Percentiles rank a stretch among this genome's conserved stretches.
These are phyloP conservation scores for Phytophthora megakarya DNA, from an alignment of 352 stramenopile species.

Conservation along the genomic window DNA sequence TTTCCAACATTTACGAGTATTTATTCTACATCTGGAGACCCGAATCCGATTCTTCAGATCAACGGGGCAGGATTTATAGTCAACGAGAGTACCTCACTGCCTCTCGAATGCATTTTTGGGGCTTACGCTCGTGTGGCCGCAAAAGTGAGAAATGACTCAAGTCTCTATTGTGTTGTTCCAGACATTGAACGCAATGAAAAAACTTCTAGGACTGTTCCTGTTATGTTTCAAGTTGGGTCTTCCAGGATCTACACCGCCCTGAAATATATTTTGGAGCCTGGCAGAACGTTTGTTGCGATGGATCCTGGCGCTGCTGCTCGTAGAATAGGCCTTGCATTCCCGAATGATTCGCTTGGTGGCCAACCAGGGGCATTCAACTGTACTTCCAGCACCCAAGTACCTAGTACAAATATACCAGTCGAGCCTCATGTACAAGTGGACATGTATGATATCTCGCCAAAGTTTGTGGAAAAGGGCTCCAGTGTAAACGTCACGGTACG, in stretches of 20 bases:
- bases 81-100: constrained; percentile 16
- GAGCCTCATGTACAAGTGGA: neutral
- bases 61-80: constrained; percentile 32
- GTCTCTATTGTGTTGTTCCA: constrained; percentile 26
- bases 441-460: constrained; percentile 29
- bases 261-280: constrained; percentile 25
- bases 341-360: neutral
- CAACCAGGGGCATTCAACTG: neutral
- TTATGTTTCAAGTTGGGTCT: constrained; percentile 24
- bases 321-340: constrained; percentile 4
- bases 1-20: constrained; percentile 31
- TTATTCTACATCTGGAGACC: neutral
- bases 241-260: constrained; percentile 20
- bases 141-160: constrained; percentile 24
- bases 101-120: constrained; percentile 33
- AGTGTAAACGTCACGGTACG: constrained; percentile 38
- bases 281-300: constrained; percentile 1
- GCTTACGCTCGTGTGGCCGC: constrained; percentile 7
- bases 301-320: constrained; percentile 15
- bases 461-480: constrained; percentile 13
- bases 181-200: constrained; percentile 13
- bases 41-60: constrained; percentile 20
- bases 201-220: neutral
- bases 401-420: neutral
- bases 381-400: neutral